Evolutionary conservation across 1,284 basidiomycete species (phyloP), one percentile per base, ranked within the genome.

Genomic region (Somion occarium): DNA sequence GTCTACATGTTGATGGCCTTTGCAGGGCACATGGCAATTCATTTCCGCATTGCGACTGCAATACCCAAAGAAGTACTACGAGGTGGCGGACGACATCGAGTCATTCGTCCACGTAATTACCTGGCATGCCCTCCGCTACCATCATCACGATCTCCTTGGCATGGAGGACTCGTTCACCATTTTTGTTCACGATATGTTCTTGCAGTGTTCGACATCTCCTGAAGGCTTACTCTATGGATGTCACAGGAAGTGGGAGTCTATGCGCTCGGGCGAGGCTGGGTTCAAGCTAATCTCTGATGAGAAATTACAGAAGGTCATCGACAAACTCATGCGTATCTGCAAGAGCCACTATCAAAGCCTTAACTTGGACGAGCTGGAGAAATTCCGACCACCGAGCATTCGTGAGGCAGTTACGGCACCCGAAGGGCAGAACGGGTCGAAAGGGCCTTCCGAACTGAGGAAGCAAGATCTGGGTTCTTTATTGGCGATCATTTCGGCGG

Each of bases 61-160:
- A 20, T 50, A 37, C 25, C 49, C 49, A 19, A 37, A 20, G 20
- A 50, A 50, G 20, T 42, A 11, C 3, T 41, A n/a, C 20, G 41
- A 50, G 43, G 12, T 50, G 5, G 3, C 41, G 15, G 49, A 50
- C 24, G 49, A 50, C 22, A 13, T 50, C 15, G 49, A 50, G 30
- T 44, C 49, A 4, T 50, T 50, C 26, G 49, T 44, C 4, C 49
- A 50, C 30, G 42, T 50, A 15, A n/a, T 50, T n/a, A 20, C 13
- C 12, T 44, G 41, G 41, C 22, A 34, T 13, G 22, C 5, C 3
- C 41, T 50, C 42, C 41, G 49, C 2, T 50, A 12, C 26, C 42
- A 44, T 19, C 7, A 3, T 3, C 41, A 50, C 26, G 7, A 7
- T 7, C 7, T 7, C 7, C 7, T 15, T 15, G 30, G 15, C 30